These are phyloP conservation scores for Blastobotrys buckinghamii DNA, from an alignment of 1,139 yeast species.

Conservation along the genomic window DNA sequence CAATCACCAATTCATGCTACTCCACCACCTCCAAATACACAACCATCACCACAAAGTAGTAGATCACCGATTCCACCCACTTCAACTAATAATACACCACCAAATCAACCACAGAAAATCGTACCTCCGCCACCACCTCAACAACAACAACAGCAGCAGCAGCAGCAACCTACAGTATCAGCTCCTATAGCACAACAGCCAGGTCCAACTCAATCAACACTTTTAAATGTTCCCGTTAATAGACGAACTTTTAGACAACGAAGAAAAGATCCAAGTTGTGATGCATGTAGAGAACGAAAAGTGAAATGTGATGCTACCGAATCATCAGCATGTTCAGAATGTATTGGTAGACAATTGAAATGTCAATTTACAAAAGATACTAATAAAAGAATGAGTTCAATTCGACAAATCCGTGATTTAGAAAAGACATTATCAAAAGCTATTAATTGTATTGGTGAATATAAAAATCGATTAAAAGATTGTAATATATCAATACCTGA, in stretches of 20 bases:
- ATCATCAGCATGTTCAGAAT: constrained; percentile 28
- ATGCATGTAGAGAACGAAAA: constrained; percentile 32
- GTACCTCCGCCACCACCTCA: constrained; percentile 9
- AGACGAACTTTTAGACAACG: constrained; percentile 27
- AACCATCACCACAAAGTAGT: not conserved
- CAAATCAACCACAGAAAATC: not conserved
- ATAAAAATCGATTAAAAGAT: constrained; percentile 14
- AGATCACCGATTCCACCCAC: not conserved
- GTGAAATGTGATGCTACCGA: constrained; percentile 33
- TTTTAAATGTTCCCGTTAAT: constrained; percentile 9
- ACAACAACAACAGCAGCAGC: constrained; percentile 1
- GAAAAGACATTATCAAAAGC: constrained; percentile 18
- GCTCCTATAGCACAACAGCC: no score
- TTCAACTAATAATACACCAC: no score
- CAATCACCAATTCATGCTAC: constrained; percentile 2
- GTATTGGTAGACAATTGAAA: constrained; percentile 27
- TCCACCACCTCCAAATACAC: not conserved
- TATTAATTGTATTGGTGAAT: constrained; percentile 14
- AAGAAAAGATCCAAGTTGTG: constrained; percentile 32
- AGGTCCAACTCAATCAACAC: not conserved
- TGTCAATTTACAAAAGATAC: constrained; percentile 31
- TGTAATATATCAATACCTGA: constrained; percentile 22
- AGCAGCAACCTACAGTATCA: constrained; percentile 3
- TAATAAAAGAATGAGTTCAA: constrained; percentile 24
- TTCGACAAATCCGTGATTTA: constrained; percentile 22